Conservation (phyloP, 2,329 filamentous ascomycete species). For the Verticillium klebahnii region DNA sequence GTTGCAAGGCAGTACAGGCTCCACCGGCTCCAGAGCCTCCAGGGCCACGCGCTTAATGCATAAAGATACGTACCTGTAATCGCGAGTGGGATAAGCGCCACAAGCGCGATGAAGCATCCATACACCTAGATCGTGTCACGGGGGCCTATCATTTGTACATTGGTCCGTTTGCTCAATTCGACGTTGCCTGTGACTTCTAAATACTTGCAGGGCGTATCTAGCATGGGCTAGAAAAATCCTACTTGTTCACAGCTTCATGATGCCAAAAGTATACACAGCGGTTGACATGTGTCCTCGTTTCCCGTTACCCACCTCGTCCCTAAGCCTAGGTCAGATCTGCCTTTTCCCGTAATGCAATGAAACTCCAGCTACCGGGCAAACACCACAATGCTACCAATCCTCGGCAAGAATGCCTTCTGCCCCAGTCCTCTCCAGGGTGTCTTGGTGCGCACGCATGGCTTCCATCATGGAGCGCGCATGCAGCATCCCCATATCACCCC, state of each 20-base stretch:
- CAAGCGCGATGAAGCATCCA: background rate
- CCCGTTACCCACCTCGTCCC: background rate
- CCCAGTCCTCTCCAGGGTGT: constrained; percentile 9
- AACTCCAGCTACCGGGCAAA: background rate
- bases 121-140: too few species aligned
- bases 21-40: background rate
- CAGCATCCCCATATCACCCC: constrained; percentile 46
- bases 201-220: too few species aligned
- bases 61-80: background rate
- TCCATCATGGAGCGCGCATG: constrained; percentile 41
- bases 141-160: too few species aligned
- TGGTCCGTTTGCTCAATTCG: too few species aligned
- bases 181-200: too few species aligned
- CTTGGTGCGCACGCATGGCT: constrained; percentile 26
- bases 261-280: background rate
- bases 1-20: background rate
- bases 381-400: constrained; percentile 3
- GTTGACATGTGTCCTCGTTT: background rate
- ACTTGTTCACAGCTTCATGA: background rate
- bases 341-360: background rate
- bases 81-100: background rate
- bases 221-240: background rate
- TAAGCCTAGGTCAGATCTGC: background rate
- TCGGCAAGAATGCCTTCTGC: constrained; percentile 11
- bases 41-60: background rate